Conservation (phyloP, 2,329 filamentous ascomycete genomes). For the Fusarium temperatum region DNA sequence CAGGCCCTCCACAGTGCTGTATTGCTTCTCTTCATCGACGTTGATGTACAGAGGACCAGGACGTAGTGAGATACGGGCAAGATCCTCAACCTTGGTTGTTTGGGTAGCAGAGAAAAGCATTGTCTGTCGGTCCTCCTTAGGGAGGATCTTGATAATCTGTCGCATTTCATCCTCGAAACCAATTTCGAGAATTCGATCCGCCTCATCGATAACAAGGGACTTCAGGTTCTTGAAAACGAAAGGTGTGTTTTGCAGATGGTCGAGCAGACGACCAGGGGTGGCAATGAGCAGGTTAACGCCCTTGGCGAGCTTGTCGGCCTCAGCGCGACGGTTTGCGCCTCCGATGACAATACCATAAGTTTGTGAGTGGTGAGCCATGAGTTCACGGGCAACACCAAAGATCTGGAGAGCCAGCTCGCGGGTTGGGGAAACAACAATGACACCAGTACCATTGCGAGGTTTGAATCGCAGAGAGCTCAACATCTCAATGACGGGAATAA, state of each 20-base stretch:
- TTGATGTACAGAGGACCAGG: constrained; percentile 96
- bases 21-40: constrained; percentile 88
- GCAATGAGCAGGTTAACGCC: constrained; percentile 95
- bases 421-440: constrained; percentile 91
- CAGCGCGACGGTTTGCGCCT: constrained; percentile 87
- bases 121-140: constrained; percentile 86
- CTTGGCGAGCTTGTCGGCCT: constrained; percentile 93
- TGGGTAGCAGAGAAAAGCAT: constrained; percentile 99
- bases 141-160: constrained; percentile 93
- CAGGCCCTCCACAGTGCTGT: constrained; percentile 90
- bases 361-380: constrained; percentile 92
- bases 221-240: constrained; percentile 94
- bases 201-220: constrained; percentile 93
- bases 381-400: constrained; percentile 91
- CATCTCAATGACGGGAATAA: constrained; percentile 95
- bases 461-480: constrained; percentile 91
- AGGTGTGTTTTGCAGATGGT: constrained; percentile 92
- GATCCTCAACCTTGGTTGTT: constrained; percentile 97
- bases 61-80: constrained; percentile 91
- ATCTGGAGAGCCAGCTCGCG: constrained; percentile 95
- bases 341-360: constrained; percentile 97
- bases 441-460: constrained; percentile 91
- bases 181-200: constrained; percentile 94
- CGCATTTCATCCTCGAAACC: constrained; percentile 99
- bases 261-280: constrained; percentile 89